Conservation (phyloP, 805 yeast species). For the Starmerella etchellsii region DNA sequence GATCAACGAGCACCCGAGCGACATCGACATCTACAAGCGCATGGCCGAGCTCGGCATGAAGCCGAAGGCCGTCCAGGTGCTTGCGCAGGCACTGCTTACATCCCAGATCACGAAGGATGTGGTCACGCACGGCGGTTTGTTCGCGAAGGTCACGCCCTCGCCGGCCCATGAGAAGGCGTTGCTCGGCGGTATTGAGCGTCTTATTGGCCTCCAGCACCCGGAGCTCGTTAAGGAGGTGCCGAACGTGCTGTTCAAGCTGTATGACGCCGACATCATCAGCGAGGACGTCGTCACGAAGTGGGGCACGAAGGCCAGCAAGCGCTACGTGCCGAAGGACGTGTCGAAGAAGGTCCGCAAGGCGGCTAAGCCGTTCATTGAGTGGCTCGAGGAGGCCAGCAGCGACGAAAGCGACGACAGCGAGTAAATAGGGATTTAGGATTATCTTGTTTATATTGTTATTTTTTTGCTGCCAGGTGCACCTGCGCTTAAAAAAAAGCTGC, state of each 20-base stretch:
- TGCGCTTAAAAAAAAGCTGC: too few species aligned
- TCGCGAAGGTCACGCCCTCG: slow-evolving; percentile 58
- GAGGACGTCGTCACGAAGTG: slow-evolving; percentile 73
- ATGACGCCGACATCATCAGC: slow-evolving; percentile 69
- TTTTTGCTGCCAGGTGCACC: too few species aligned
- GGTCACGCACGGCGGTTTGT: slow-evolving; percentile 65
- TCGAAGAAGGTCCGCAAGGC: slow-evolving; percentile 92
- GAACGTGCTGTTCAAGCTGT: slow-evolving; percentile 65
- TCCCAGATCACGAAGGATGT: slow-evolving; percentile 55
- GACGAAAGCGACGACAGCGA: slow-evolving; percentile 16
- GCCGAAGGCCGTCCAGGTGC: slow-evolving; percentile 72
- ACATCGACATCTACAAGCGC: slow-evolving; percentile 85
- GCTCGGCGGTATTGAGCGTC: slow-evolving; percentile 91
- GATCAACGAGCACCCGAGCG: slow-evolving; percentile 56
- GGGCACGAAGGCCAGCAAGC: slow-evolving; percentile 87
- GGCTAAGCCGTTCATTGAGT: slow-evolving; percentile 86
- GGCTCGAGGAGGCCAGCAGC: slow-evolving; percentile 91
- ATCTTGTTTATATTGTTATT: too few species aligned
- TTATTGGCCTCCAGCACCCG: slow-evolving; percentile 70
- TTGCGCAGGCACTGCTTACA: slow-evolving; percentile 73
- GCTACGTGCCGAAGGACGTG: slow-evolving; percentile 81
- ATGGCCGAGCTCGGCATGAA: slow-evolving; percentile 69
- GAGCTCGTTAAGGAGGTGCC: slow-evolving; percentile 61
- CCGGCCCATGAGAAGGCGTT: slow-evolving; percentile 63
- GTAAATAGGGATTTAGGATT: not conserved